Conservation (phyloP, 306 rosid species). For the Pachyrhizus erosus region DNA sequence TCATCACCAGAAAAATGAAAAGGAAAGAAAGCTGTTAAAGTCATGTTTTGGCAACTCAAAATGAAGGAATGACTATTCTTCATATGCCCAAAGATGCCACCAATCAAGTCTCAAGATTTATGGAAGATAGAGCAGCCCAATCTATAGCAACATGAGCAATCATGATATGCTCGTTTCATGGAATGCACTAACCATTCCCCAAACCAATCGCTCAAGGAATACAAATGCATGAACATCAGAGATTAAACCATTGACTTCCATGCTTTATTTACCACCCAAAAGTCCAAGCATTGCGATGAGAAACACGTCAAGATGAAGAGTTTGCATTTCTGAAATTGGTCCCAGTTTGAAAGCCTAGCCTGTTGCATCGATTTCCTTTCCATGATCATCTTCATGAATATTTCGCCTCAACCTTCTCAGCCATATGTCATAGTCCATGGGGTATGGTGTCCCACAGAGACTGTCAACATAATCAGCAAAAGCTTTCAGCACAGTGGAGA, state of each 20-base stretch:
- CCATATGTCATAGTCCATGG: constrained; percentile 93
- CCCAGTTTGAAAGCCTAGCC: constrained; percentile 54
- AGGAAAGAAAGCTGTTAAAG: constrained; percentile 38
- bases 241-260: constrained; percentile 41
- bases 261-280: constrained; percentile 49
- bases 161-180: constrained; percentile 40
- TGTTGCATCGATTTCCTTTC: constrained; percentile 76
- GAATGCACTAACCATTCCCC: constrained; percentile 34
- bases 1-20: constrained; percentile 44
- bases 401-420: constrained; percentile 86
- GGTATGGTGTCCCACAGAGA: constrained; percentile 97
- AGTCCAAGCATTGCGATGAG: constrained; percentile 38
- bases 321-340: constrained; percentile 39
- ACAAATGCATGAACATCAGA: constrained; percentile 42
- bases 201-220: constrained; percentile 37
- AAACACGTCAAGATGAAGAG: constrained; percentile 40
- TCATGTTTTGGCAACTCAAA: constrained; percentile 47
- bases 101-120: constrained; percentile 38
- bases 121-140: constrained; percentile 33
- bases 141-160: constrained; percentile 27
- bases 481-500: constrained; percentile 88
- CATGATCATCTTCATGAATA: constrained; percentile 76
- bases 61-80: constrained; percentile 40
- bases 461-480: constrained; percentile 97
- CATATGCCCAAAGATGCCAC: constrained; percentile 44